These are phyloP conservation scores for Dothistroma septosporum DNA, from an alignment of 2,329 filamentous ascomycete genomes.

Conservation along the genomic window DNA sequence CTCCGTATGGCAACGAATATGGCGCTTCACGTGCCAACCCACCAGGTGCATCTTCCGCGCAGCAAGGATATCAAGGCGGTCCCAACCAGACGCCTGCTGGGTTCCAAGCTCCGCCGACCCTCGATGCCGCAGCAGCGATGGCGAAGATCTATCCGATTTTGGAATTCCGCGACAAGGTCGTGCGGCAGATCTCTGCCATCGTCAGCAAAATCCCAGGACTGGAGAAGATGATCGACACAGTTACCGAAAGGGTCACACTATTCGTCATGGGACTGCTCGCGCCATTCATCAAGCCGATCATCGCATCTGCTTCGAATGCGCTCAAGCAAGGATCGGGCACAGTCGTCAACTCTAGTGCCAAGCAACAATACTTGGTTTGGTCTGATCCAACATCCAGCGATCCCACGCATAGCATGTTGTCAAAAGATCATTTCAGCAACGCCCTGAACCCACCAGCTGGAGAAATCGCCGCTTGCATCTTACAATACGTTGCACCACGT, in stretches of 20 bases:
- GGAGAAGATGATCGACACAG: conserved; percentile 84
- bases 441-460: conserved; percentile 49
- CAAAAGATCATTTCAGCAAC: conserved; percentile 52
- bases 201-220: conserved; percentile 91
- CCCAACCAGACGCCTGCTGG: conserved; percentile 16
- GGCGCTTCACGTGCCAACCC: conserved; percentile 14
- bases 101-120: conserved; percentile 24
- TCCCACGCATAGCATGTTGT: conserved; percentile 50
- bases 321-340: conserved; percentile 81
- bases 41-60: conserved; percentile 26
- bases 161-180: conserved; percentile 88
- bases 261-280: conserved; percentile 89
- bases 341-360: conserved; percentile 53
- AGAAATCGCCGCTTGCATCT: conserved; percentile 52
- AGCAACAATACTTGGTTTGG: conserved; percentile 51
- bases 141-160: conserved; percentile 88
- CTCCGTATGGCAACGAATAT: conserved; percentile 23
- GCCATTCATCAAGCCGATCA: conserved; percentile 87
- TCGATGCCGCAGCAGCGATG: conserved; percentile 34
- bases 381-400: conserved; percentile 45
- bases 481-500: conserved; percentile 83
- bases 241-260: conserved; percentile 85
- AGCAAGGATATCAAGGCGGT: conserved; percentile 37
- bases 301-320: conserved; percentile 76
- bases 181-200: conserved; percentile 76